Evolutionary conservation across 805 yeast species (phyloP).

Genomic region (Yarrowia hollandica): DNA sequence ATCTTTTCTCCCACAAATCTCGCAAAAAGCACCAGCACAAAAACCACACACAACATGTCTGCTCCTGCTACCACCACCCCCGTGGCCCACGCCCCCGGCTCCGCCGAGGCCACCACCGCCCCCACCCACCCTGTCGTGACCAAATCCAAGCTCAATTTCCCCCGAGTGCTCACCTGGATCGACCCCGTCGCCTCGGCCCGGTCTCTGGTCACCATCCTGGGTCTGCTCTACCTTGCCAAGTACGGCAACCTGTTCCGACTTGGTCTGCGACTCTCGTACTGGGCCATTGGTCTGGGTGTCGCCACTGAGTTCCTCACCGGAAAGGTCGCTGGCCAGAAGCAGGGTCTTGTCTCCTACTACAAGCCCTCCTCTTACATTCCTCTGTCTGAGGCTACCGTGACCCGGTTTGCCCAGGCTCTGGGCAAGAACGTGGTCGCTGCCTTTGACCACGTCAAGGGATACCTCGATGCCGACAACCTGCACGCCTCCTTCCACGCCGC

Average conservation of each 20-base stretch:
- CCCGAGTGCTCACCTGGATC: slow-evolving; percentile 65
- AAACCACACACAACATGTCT: background rate
- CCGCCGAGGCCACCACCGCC: slow-evolving; percentile 2
- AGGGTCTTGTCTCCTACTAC: slow-evolving; percentile 75
- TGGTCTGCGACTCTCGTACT: slow-evolving; percentile 48
- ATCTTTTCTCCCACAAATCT: background rate
- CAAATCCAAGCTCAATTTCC: slow-evolving; percentile 34
- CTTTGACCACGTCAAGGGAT: slow-evolving; percentile 38
- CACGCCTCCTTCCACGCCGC: slow-evolving; percentile 74
- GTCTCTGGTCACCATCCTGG: slow-evolving; percentile 53
- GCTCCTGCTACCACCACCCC: background rate
- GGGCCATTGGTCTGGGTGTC: slow-evolving; percentile 63
- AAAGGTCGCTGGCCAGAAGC: slow-evolving; percentile 59
- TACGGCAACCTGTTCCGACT: slow-evolving; percentile 39
- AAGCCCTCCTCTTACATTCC: slow-evolving; percentile 59
- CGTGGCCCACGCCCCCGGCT: slow-evolving; percentile 22
- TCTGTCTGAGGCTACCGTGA: slow-evolving; percentile 43
- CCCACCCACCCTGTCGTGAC: slow-evolving; percentile 8
- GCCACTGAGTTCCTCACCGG: slow-evolving; percentile 76
- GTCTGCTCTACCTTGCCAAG: slow-evolving; percentile 50
- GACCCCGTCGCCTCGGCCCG: slow-evolving; percentile 76
- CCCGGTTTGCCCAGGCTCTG: slow-evolving; percentile 46
- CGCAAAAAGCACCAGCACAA: background rate
- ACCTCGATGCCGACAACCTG: slow-evolving; percentile 63
- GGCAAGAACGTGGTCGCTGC: slow-evolving; percentile 34